phyloP scores from a whole-genome alignment of 106 monocot genomes.

The Dendrobium chrysotoxum region DNA sequence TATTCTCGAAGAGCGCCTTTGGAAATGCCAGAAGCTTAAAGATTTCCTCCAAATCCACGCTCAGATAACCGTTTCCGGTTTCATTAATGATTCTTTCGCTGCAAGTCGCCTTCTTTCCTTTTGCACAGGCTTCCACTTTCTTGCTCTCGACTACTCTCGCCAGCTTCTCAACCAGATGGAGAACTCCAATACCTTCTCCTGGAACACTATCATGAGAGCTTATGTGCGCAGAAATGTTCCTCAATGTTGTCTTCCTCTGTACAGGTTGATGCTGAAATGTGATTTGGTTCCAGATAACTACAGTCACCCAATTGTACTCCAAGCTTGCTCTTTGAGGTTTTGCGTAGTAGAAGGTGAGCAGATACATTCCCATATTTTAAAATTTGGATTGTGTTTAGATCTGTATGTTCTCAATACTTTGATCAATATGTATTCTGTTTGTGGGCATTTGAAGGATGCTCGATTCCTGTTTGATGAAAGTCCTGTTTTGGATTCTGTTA shows the following conservation, averaged over 20 bases:
- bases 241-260: constrained; percentile 35
- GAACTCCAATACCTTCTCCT: constrained; percentile 60
- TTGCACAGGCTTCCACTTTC: constrained; percentile 23
- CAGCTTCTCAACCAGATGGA: constrained; percentile 33
- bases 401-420: constrained; percentile 70
- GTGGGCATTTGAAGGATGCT: constrained; percentile 41
- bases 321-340: constrained; percentile 43
- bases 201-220: constrained; percentile 61
- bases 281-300: constrained; percentile 36
- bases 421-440: constrained; percentile 66
- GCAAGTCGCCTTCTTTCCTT: constrained; percentile 70
- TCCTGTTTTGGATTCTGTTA: constrained; percentile 50
- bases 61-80: constrained; percentile 46
- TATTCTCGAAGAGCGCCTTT: constrained; percentile 51
- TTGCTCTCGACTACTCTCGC: constrained; percentile 34
- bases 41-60: constrained; percentile 65
- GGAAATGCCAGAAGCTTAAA: constrained; percentile 25
- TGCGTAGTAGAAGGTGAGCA: constrained; percentile 42
- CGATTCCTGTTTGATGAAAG: constrained; percentile 57
- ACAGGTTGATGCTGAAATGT: constrained; percentile 32
- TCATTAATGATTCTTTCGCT: constrained; percentile 68
- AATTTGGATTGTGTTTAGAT: constrained; percentile 50
- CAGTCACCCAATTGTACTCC: constrained; percentile 65
- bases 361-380: constrained; percentile 53
- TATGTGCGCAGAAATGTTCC: constrained; percentile 18